Evolutionary conservation across 1,284 basidiomycete genomes (phyloP), one percentile per base, ranked within the genome.

Genomic region (Clitocybe nebularis): DNA sequence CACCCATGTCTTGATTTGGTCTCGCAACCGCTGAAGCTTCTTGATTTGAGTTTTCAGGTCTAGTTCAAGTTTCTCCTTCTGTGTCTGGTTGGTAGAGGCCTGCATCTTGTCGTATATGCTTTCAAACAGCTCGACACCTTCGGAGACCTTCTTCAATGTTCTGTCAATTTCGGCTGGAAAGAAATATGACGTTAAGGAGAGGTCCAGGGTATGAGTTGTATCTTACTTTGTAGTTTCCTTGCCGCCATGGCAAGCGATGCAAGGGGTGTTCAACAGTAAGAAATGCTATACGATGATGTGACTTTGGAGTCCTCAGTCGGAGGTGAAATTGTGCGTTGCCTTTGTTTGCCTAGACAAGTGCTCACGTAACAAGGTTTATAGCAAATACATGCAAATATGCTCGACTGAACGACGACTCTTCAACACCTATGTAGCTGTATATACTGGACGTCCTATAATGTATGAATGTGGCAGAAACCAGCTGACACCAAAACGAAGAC

Each of bases 1-100:
- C 30, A 96, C 82, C 96, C 96, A 99, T 8, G 92, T 93, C 77
- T 99, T 99, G 71, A 99, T 98, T 77, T 98, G 94, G 73, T 99
- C 96, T 51, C 96, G 80, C 59, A 97, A 72, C 48, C 96, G 82
- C 67, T 99, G 96, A 3, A 99, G 83, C 69, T 99, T 98, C 84
- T 99, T 99, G 60, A 97, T 97, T 70, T 97, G 93, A 1, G 92
- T 93, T 76, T 97, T 96, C 56, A 97, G 74, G 62, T 97, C 93
- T 9, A 84, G 81, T 65, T 96, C 93, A 42, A 91, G 82, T 69
- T 96, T 96, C 77, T 96, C 93, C 68, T 96, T 96, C 79, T 96
- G 93, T 0, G 93, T 92, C 61, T 89, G 84, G 67, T 95, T 96
- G 33, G 89, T 89, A 6, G 91, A 89, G 47, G 87, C 79, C 64